These are phyloP conservation scores for Wickerhamomyces rabaulensis DNA, from an alignment of 805 yeast genomes.

Conservation along the genomic window DNA sequence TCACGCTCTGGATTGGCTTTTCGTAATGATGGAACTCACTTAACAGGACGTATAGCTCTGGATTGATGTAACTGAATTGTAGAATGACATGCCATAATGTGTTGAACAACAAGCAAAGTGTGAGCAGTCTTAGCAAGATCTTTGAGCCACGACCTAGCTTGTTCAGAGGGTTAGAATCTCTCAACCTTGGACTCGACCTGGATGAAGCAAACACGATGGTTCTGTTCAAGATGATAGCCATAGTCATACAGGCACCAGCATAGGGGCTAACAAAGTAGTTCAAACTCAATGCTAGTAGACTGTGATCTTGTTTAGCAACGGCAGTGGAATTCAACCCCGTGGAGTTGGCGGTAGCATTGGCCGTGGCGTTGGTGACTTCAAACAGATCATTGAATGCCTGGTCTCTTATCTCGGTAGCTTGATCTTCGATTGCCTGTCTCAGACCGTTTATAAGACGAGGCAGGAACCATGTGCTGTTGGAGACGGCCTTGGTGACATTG, in stretches of 20 bases:
- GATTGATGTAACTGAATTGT: background rate
- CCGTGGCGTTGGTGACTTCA: background rate
- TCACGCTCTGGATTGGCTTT: conserved; percentile 17
- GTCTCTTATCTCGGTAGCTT: background rate
- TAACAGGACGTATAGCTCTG: background rate
- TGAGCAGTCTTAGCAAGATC: conserved; percentile 31
- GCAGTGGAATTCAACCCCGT: background rate
- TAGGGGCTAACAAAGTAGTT: conserved; percentile 45
- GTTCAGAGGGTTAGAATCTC: conserved; percentile 23
- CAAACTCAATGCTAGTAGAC: conserved; percentile 10
- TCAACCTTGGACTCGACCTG: conserved; percentile 19
- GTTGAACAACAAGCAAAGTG: conserved; percentile 11
- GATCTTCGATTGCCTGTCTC: background rate
- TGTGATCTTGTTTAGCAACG: background rate
- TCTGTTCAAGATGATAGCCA: conserved; percentile 54
- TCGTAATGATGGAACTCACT: conserved; percentile 4
- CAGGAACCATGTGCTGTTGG: background rate
- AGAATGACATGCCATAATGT: background rate
- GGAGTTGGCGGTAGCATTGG: background rate
- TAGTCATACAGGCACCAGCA: conserved; percentile 48
- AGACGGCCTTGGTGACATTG: background rate
- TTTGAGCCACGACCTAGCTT: conserved; percentile 18
- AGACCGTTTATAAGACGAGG: background rate
- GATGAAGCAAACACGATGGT: conserved; percentile 54
- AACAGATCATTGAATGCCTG: background rate